A percentile compares a stretch with the other conserved stretches of the same genome.
phyloP scores from a whole-genome alignment of 345 rosid species.

The Gossypium thurberi region DNA sequence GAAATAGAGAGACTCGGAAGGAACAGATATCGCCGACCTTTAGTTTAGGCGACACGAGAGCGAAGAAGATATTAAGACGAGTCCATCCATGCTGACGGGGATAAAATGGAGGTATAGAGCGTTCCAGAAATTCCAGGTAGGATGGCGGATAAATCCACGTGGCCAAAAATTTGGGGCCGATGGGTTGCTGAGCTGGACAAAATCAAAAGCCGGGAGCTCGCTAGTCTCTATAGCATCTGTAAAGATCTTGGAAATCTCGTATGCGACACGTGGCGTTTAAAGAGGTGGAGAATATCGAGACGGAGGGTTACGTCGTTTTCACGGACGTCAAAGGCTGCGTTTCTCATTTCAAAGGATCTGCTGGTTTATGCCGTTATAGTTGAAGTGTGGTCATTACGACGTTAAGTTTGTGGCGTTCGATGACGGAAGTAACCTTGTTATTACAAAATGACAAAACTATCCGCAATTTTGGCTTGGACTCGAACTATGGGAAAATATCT shows the following conservation, averaged over 20 bases:
- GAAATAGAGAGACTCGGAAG: conserved; percentile 16
- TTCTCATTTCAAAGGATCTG: background rate
- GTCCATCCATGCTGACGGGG: conserved; percentile 38
- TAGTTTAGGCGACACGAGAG: conserved; percentile 11
- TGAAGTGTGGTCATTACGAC: background rate
- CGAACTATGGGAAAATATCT: background rate
- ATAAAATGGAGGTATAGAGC: conserved; percentile 28
- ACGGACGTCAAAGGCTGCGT: conserved; percentile 7
- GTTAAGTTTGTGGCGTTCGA: background rate
- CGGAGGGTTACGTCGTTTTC: background rate
- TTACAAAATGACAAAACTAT: background rate
- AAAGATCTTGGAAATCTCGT: conserved; percentile 17
- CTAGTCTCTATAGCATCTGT: conserved; percentile 1
- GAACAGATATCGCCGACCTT: conserved; percentile 24
- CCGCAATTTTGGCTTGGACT: background rate
- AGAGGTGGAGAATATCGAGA: background rate
- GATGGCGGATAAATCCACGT: conserved; percentile 28
- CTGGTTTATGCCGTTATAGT: background rate
- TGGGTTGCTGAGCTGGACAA: conserved; percentile 35
- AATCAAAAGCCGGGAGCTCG: conserved; percentile 33
- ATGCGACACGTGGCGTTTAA: conserved; percentile 12
- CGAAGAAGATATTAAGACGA: conserved; percentile 19
- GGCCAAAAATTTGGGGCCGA: background rate
- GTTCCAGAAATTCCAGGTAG: conserved; percentile 29
- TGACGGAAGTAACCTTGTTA: background rate